phyloP scores from a whole-genome alignment of 2,329 filamentous ascomycete genomes.

The Alternaria brassicicola region DNA sequence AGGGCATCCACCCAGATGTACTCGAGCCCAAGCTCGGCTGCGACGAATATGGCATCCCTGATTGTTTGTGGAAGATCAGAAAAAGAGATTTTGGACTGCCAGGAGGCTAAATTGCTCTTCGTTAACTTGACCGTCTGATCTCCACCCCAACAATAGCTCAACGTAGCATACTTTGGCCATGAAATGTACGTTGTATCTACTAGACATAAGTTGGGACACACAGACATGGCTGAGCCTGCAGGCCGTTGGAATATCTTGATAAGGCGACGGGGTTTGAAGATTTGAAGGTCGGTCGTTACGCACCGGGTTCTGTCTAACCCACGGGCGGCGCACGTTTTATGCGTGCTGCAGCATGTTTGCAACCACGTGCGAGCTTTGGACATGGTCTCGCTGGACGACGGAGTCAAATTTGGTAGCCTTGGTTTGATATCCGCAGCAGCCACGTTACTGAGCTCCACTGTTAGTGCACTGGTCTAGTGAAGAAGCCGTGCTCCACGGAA shows the following conservation, averaged over 20 bases:
- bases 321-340: neutral
- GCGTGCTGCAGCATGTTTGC: neutral
- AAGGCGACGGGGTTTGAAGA: neutral
- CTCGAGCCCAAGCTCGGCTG: neutral
- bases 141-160: conserved; percentile 3
- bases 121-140: neutral
- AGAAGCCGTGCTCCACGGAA: neutral
- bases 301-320: neutral
- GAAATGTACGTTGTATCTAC: neutral
- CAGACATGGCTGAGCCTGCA: neutral
- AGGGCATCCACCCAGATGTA: conserved; percentile 5
- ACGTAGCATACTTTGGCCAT: neutral
- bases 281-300: neutral
- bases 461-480: neutral
- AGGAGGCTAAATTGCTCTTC: neutral
- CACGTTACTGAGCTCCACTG: neutral
- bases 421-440: neutral
- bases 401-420: neutral
- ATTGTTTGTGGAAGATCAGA: neutral
- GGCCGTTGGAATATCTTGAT: neutral
- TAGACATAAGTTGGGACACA: neutral
- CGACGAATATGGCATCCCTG: neutral
- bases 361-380: neutral
- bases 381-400: neutral
- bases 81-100: neutral